Percentiles rank a stretch among this genome's conserved stretches.
These are phyloP conservation scores for Teunomyces stri DNA, from an alignment of 805 yeast species.

Conservation along the genomic window DNA sequence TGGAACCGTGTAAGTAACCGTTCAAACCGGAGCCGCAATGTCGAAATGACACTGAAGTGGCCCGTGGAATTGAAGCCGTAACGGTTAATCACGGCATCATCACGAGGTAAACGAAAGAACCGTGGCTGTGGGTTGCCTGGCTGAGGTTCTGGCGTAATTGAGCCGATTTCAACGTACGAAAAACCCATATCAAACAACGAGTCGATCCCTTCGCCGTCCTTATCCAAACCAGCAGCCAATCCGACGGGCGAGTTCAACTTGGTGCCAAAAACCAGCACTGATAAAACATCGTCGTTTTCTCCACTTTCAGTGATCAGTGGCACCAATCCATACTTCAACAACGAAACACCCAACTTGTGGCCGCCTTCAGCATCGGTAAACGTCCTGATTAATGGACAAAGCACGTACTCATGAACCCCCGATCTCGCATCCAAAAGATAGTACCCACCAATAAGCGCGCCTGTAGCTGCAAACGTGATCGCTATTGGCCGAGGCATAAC, in stretches of 20 bases:
- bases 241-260: conserved; percentile 78
- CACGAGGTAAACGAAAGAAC: conserved; percentile 79
- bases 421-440: conserved; percentile 77
- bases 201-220: conserved; percentile 89
- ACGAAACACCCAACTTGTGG: conserved; percentile 70
- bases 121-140: conserved; percentile 95
- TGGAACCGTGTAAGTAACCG: conserved; percentile 27
- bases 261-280: conserved; percentile 65
- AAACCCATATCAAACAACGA: conserved; percentile 75
- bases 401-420: conserved; percentile 73
- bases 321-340: conserved; percentile 64
- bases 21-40: conserved; percentile 63
- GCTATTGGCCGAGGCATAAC: conserved; percentile 20
- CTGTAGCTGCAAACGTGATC: conserved; percentile 17
- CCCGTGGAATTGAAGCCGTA: conserved; percentile 95
- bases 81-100: conserved; percentile 89
- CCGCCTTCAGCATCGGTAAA: conserved; percentile 83
- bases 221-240: conserved; percentile 94
- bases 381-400: conserved; percentile 72
- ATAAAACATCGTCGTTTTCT: conserved; percentile 39
- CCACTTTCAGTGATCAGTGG: conserved; percentile 60
- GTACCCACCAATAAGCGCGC: conserved; percentile 42
- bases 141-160: conserved; percentile 89
- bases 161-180: conserved; percentile 88
- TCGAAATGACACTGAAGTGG: conserved; percentile 67